Evolutionary conservation across 75 land plant genomes (phyloP).

Genomic region (Sequoiadendron giganteum): DNA sequence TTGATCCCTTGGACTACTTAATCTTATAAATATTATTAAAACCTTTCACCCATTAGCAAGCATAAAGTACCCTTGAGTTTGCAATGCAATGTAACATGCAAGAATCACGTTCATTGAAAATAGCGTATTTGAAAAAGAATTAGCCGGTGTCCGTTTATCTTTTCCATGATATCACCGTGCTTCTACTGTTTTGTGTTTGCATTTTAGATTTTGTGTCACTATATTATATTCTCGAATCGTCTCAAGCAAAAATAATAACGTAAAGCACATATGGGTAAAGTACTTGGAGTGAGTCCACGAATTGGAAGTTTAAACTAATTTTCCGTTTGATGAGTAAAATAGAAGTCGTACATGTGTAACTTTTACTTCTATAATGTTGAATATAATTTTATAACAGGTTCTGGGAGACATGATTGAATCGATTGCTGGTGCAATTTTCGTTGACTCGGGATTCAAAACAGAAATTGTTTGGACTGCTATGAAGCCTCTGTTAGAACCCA

Average conservation of each 20-base stretch:
- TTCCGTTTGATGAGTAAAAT: not conserved
- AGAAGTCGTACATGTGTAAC: not conserved
- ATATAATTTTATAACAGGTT: conserved; percentile 32
- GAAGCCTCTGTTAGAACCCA: conserved; percentile 71
- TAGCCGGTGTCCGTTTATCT: not conserved
- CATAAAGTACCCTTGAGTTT: not conserved
- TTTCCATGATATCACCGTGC: not conserved
- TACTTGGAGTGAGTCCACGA: not conserved
- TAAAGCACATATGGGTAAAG: not conserved
- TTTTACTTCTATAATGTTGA: not conserved
- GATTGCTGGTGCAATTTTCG: conserved; percentile 84
- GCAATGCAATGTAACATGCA: not conserved
- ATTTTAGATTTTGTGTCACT: not conserved
- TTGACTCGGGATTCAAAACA: conserved; percentile 63
- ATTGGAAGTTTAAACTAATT: not conserved
- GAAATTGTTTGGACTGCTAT: conserved; percentile 68
- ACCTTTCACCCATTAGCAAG: not conserved
- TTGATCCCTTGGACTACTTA: no score
- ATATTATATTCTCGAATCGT: not conserved
- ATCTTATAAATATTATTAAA: no score
- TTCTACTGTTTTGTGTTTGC: not conserved
- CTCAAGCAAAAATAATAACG: not conserved
- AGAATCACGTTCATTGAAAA: not conserved
- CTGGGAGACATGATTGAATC: conserved; percentile 90
- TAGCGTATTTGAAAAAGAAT: not conserved